Evolutionary conservation across 177 flowering plant species (phyloP).

Genomic region (Vitis hybrid): DNA sequence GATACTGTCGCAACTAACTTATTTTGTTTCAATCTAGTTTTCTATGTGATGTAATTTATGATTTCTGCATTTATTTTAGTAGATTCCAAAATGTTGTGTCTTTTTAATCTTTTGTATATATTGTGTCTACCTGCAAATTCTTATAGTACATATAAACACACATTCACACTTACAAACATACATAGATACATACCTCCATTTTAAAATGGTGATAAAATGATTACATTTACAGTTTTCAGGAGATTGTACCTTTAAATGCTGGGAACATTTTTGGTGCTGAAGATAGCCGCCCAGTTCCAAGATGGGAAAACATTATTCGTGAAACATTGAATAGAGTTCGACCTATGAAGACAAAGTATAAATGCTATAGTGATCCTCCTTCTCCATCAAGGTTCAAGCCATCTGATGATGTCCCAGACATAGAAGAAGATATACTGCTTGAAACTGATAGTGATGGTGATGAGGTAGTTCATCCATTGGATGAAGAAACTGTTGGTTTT

Average conservation of each 20-base stretch:
- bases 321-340: slow-evolving; percentile 62
- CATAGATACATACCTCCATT: too few species aligned
- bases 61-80: too few species aligned
- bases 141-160: too few species aligned
- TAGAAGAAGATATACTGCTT: slow-evolving; percentile 62
- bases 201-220: neutral
- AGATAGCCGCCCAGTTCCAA: slow-evolving; percentile 72
- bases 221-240: slow-evolving; percentile 69
- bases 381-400: slow-evolving; percentile 92
- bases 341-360: slow-evolving; percentile 45
- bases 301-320: slow-evolving; percentile 88
- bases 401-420: slow-evolving; percentile 59
- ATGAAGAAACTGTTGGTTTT: slow-evolving; percentile 46
- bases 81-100: too few species aligned
- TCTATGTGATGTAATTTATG: too few species aligned
- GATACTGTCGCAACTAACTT: too few species aligned
- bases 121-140: too few species aligned
- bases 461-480: slow-evolving; percentile 63
- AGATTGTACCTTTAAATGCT: slow-evolving; percentile 95
- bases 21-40: too few species aligned
- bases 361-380: slow-evolving; percentile 83
- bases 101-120: too few species aligned
- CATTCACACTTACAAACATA: too few species aligned
- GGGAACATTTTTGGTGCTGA: slow-evolving; percentile 93
- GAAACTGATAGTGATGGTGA: slow-evolving; percentile 72